These are phyloP conservation scores for Solanum chacoense DNA, from an alignment of 305 asterid genomes.

Conservation along the genomic window DNA sequence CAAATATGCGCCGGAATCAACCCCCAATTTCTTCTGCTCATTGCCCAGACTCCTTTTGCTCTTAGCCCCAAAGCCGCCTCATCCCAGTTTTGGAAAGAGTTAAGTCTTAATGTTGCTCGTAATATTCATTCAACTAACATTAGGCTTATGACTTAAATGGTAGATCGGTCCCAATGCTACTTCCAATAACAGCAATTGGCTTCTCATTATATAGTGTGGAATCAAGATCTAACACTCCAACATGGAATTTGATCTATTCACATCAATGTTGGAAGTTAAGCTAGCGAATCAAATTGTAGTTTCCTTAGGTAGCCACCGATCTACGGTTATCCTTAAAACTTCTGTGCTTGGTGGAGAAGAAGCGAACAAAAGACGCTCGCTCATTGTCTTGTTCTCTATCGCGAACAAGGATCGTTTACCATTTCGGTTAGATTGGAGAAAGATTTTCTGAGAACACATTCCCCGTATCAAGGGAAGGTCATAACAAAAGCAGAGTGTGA, in stretches of 20 bases:
- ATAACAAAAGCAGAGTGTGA: not conserved
- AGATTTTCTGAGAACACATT: not conserved
- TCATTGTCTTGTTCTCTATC: not conserved
- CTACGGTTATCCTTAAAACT: not conserved
- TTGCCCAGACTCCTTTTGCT: not conserved
- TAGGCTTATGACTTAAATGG: not conserved
- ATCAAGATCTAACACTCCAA: not conserved
- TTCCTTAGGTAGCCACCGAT: not conserved
- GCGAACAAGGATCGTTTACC: not conserved
- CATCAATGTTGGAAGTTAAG: not conserved
- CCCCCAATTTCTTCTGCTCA: not conserved
- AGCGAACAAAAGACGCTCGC: not conserved
- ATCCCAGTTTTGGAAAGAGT: not conserved
- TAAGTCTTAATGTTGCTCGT: not conserved
- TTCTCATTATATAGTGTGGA: not conserved
- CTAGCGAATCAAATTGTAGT: not conserved
- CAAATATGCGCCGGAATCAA: not conserved
- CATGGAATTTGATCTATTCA: not conserved
- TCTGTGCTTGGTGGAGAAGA: not conserved
- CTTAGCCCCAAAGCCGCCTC: not conserved
- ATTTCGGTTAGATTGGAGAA: not conserved
- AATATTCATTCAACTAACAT: not conserved
- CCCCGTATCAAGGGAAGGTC: not conserved
- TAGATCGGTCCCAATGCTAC: not conserved
- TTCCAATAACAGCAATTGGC: not conserved